phyloP scores from a whole-genome alignment of 2,329 filamentous ascomycete species.

The Pseudogymnoascus sp. region DNA sequence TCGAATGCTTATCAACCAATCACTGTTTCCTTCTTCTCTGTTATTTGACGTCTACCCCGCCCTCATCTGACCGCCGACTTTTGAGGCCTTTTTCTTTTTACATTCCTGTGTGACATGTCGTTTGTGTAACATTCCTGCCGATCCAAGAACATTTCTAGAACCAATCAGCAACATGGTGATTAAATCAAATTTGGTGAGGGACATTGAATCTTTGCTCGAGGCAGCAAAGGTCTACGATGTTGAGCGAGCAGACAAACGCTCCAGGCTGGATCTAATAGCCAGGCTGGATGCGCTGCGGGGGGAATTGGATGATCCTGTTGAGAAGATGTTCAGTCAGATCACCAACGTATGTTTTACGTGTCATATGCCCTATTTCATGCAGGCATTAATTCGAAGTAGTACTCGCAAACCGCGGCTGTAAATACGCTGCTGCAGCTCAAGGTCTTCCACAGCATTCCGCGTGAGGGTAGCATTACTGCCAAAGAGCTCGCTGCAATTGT shows the following conservation, averaged over 20 bases:
- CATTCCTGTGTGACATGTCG: not conserved
- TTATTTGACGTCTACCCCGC: not conserved
- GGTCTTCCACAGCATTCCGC: conserved; percentile 24
- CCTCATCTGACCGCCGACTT: not conserved
- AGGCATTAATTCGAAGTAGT: conserved; percentile 10
- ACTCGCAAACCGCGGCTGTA: conserved; percentile 18
- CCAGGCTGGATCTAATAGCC: conserved; percentile 12
- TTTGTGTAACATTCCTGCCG: not conserved
- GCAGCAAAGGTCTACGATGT: conserved; percentile 14
- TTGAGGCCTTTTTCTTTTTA: not conserved
- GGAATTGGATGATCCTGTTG: conserved; percentile 21
- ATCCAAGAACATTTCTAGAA: not conserved
- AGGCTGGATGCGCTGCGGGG: conserved; percentile 17
- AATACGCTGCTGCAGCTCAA: conserved; percentile 18
- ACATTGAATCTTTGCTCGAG: conserved; percentile 15
- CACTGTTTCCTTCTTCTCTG: not conserved
- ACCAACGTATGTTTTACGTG: conserved; percentile 18
- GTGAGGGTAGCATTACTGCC: conserved; percentile 20
- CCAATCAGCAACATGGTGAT: conserved; percentile 12
- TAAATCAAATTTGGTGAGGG: conserved; percentile 12
- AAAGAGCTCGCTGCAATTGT: conserved; percentile 18
- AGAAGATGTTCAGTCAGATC: conserved; percentile 24
- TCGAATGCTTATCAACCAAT: not conserved
- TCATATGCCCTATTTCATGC: not conserved
- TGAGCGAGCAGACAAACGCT: conserved; percentile 11